These are phyloP conservation scores for Astrocystis sublimbata DNA, from an alignment of 495 filamentous ascomycete species.

Conservation along the genomic window DNA sequence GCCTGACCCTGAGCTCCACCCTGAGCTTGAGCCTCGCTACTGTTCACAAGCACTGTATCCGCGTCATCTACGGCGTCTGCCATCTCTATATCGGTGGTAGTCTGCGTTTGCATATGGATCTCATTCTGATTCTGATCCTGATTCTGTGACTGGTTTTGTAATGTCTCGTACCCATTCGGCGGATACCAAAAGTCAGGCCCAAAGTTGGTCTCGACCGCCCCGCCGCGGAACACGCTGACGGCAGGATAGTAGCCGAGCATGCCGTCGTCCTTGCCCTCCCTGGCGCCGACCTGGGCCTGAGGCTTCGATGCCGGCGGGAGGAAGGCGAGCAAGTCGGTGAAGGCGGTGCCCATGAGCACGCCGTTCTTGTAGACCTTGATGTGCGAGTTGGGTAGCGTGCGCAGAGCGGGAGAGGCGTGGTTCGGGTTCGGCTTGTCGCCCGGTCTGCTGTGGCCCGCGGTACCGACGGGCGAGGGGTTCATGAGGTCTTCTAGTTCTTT, in stretches of 20 bases:
- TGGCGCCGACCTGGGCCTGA: constrained; percentile 67
- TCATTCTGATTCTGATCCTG: too few species aligned
- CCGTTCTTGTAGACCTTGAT: constrained; percentile 95
- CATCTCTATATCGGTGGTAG: constrained; percentile 58
- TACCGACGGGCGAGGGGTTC: constrained; percentile 66
- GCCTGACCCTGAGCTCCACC: too few species aligned
- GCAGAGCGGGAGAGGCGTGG: constrained; percentile 67
- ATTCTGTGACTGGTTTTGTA: too few species aligned
- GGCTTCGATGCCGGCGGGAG: constrained; percentile 87
- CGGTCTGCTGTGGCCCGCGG: constrained; percentile 40
- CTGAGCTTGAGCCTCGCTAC: too few species aligned
- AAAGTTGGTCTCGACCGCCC: constrained; percentile 89
- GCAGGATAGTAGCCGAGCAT: constrained; percentile 95
- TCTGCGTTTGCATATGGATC: too few species aligned
- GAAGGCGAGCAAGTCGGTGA: constrained; percentile 86
- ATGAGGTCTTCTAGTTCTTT: constrained; percentile 87
- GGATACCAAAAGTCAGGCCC: constrained; percentile 88
- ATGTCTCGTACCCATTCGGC: constrained; percentile 53
- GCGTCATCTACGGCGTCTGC: constrained; percentile 38
- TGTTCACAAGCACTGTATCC: constrained; percentile 26
- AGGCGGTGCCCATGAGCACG: constrained; percentile 78
- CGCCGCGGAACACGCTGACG: constrained; percentile 86
- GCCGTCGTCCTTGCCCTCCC: constrained; percentile 86
- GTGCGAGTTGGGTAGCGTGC: constrained; percentile 81
- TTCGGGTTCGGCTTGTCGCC: constrained; percentile 64